Evolutionary conservation across 2,329 filamentous ascomycete species (phyloP).

Genomic region (Plectosphaerella cucumerina): DNA sequence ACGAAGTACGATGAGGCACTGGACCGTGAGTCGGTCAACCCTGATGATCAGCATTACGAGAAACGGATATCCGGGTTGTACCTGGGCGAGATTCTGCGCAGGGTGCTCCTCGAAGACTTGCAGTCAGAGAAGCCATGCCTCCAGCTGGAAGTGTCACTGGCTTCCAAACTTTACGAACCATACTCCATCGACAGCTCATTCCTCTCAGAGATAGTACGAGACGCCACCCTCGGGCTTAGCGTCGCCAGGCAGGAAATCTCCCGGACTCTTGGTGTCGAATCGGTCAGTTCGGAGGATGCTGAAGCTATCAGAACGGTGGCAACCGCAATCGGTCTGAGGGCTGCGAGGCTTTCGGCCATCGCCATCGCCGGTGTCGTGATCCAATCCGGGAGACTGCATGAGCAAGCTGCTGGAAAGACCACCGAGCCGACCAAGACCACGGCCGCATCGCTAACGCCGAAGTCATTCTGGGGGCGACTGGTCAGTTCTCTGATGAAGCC

Average conservation of each 20-base stretch:
- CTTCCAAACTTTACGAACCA: slow-evolving; percentile 45
- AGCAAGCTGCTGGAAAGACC: too few relatives aligned
- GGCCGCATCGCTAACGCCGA: too few relatives aligned
- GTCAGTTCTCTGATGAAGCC: neutral
- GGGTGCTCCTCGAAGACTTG: slow-evolving; percentile 49
- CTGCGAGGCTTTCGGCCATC: slow-evolving; percentile 15
- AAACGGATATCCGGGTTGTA: slow-evolving; percentile 83
- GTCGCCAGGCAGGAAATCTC: slow-evolving; percentile 31
- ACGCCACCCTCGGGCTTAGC: slow-evolving; percentile 49
- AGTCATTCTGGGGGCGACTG: too few relatives aligned
- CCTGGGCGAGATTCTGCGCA: slow-evolving; percentile 69
- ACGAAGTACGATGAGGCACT: slow-evolving; percentile 65
- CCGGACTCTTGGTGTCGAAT: slow-evolving; percentile 35
- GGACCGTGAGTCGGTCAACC: slow-evolving; percentile 65
- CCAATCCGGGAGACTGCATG: slow-evolving; percentile 12
- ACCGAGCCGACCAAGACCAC: too few relatives aligned
- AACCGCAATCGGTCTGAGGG: slow-evolving; percentile 13
- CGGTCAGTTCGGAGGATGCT: slow-evolving; percentile 50
- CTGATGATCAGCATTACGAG: slow-evolving; percentile 77
- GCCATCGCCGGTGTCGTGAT: slow-evolving; percentile 17
- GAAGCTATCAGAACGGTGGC: slow-evolving; percentile 58
- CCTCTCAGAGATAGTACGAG: slow-evolving; percentile 59
- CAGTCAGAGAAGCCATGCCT: neutral
- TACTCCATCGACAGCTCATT: slow-evolving; percentile 69
- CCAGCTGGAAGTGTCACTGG: slow-evolving; percentile 1